Conservation (phyloP, 176 grass and related monocot genomes). For the Oryza longistaminata region DNA sequence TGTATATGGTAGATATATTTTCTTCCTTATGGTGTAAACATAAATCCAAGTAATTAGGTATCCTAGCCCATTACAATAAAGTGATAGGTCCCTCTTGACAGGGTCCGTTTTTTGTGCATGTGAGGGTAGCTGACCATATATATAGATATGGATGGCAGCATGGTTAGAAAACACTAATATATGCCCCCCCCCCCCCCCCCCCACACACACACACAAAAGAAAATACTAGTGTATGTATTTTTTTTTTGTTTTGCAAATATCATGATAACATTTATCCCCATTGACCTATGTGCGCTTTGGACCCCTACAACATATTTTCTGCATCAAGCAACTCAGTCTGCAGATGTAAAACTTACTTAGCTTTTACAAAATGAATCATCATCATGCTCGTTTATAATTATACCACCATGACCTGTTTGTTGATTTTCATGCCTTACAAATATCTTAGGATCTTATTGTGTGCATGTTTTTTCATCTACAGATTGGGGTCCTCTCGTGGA, state of each 20-base stretch:
- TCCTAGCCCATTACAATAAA: background rate
- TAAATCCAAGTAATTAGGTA: background rate
- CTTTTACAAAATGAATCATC: background rate
- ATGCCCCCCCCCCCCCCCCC: background rate
- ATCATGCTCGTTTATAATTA: background rate
- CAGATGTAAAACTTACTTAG: background rate
- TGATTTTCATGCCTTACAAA: background rate
- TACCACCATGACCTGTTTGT: background rate
- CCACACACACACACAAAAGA: background rate
- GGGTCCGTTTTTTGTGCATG: background rate
- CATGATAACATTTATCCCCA: background rate
- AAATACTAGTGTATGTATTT: background rate
- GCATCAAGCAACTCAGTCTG: background rate
- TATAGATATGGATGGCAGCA: background rate
- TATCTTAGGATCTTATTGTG: background rate
- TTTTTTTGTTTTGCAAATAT: background rate
- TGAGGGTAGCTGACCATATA: background rate
- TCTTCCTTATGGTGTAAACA: background rate
- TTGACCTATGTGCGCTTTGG: background rate
- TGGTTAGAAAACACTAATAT: background rate
- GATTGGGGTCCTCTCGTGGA: slow-evolving; percentile 94
- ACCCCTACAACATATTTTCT: background rate
- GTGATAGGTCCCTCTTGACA: background rate
- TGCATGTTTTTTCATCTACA: slow-evolving; percentile 34
- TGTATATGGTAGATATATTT: background rate